phyloP scores from a whole-genome alignment of 2,329 filamentous ascomycete genomes.

The Phyllosticta capitalensis region DNA sequence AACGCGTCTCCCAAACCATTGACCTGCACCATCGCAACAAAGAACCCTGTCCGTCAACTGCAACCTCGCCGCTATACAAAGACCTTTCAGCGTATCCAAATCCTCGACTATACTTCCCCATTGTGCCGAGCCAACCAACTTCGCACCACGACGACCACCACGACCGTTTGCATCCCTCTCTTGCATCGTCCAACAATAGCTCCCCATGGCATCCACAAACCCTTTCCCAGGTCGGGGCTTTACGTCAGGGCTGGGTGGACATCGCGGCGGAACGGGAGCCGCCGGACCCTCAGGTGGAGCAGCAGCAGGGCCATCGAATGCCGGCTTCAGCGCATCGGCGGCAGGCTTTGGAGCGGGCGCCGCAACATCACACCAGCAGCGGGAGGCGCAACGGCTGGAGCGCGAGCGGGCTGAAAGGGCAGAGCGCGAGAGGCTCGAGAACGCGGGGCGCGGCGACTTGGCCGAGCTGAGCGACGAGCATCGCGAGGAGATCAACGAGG shows the following conservation, averaged over 20 bases:
- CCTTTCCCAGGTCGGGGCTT: conserved; percentile 29
- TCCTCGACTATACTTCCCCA: background rate
- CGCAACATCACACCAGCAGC: conserved; percentile 31
- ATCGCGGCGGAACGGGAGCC: conserved; percentile 27
- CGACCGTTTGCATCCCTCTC: conserved; percentile 1
- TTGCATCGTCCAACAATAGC: conserved; percentile 42
- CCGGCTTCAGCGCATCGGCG: conserved; percentile 21
- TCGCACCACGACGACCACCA: conserved; percentile 13
- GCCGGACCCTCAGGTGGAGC: conserved; percentile 1
- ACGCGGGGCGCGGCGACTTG: conserved; percentile 39
- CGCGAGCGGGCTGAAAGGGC: conserved; percentile 31
- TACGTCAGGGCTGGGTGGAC: conserved; percentile 36
- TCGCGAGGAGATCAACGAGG: conserved; percentile 85
- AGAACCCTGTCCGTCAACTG: background rate
- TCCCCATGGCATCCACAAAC: conserved; percentile 4
- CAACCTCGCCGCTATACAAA: background rate
- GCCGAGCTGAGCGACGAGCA: conserved; percentile 72
- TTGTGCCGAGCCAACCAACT: conserved; percentile 8
- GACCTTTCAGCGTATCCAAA: background rate
- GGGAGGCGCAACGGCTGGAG: conserved; percentile 32
- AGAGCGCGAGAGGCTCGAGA: conserved; percentile 35
- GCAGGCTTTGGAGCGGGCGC: conserved; percentile 31
- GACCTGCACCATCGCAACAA: background rate
- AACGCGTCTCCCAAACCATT: conserved; percentile 9
- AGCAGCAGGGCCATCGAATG: conserved; percentile 13